These are phyloP conservation scores for Furcasterigmium furcatum DNA, from an alignment of 2,329 filamentous ascomycete genomes.

Conservation along the genomic window DNA sequence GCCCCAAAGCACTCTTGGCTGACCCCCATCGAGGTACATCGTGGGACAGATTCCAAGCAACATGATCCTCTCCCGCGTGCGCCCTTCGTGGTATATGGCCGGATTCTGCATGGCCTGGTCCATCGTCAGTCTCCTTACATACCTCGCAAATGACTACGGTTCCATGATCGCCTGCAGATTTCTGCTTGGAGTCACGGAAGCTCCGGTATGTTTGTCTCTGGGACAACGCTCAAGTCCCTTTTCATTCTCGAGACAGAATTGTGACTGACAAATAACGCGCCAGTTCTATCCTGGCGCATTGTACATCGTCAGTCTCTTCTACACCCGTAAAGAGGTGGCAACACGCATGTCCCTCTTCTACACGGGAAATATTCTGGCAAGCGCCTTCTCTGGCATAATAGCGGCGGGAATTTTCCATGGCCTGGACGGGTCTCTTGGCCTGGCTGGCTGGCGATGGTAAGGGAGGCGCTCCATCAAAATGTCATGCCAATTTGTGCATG, in stretches of 20 bases:
- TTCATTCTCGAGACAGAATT: slow-evolving; percentile 10
- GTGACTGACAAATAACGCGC: slow-evolving; percentile 12
- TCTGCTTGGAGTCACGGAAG: slow-evolving; percentile 33
- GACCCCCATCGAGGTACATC: not conserved
- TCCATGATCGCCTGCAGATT: slow-evolving; percentile 31
- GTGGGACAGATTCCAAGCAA: slow-evolving; percentile 7
- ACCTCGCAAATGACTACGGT: slow-evolving; percentile 33
- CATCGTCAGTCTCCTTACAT: slow-evolving; percentile 34
- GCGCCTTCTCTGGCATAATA: slow-evolving; percentile 38
- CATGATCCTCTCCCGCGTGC: slow-evolving; percentile 5
- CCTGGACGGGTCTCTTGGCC: slow-evolving; percentile 18
- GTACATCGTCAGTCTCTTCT: slow-evolving; percentile 32
- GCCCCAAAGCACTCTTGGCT: no score
- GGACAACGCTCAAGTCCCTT: no score
- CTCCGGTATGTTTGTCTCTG: slow-evolving; percentile 26
- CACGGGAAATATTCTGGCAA: slow-evolving; percentile 30
- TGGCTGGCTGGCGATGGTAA: slow-evolving; percentile 25
- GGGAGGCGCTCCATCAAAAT: no score
- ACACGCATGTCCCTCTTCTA: slow-evolving; percentile 41
- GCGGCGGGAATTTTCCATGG: slow-evolving; percentile 33
- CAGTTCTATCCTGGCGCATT: slow-evolving; percentile 14
- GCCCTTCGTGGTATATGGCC: slow-evolving; percentile 8
- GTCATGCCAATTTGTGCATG: no score
- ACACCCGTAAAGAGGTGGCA: slow-evolving; percentile 45
- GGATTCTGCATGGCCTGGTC: slow-evolving; percentile 26